Base-by-base conservation (phyloP, 495 filamentous ascomycete genomes). In the Xylaria flabelliformis region DNA sequence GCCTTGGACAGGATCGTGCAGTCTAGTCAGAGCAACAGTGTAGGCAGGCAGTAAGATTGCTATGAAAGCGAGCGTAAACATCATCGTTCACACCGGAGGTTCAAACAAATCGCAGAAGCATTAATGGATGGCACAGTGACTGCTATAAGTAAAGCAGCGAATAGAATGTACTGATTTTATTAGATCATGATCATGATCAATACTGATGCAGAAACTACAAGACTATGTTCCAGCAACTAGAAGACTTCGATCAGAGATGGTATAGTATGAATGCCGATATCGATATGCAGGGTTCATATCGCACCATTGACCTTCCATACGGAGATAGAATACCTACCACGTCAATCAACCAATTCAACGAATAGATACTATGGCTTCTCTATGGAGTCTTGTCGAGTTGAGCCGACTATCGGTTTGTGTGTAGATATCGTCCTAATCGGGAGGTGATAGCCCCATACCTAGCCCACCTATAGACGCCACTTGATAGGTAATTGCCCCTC, bases 241-340 rank as follows among this genome's bases (percentile, higher is more conserved):
- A 3, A 42, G 29, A n/a, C 41, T 19, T 29, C 1, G 46, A 64
- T 36, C n/a, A 32, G 36, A 42, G 42, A 56, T 19, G 70, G 19
- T 55, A 51, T 41, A 53, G 71, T 62, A 15, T n/a, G 39, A 39
- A 75, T 77, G 63, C 77, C 77, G 77, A 79, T 64, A 71, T 70
- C 77, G 77, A 79, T 64, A 71, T 70, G 39, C 73, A 77, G 64
- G 76, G 72, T 71, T 62, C 67, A 75, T 74, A 78, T 78, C 75
- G 48, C 76, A 71, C 64, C 76, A 75, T 74, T 72, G 15, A 36
- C 53, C 39, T 61, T 69, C 51, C 24, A 12, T 8, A 59, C 53
- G 8, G 36, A 67, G 63, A 66, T 21, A 26, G 3, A 42, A 12
- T 36, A 8, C 29, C 29, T 36, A 8, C 29, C 29, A 59, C 29